Evolutionary conservation across 192 early-diverging fungal species (phyloP), one percentile per base, ranked within the genome.

Genomic region (Coemansia sp.): DNA sequence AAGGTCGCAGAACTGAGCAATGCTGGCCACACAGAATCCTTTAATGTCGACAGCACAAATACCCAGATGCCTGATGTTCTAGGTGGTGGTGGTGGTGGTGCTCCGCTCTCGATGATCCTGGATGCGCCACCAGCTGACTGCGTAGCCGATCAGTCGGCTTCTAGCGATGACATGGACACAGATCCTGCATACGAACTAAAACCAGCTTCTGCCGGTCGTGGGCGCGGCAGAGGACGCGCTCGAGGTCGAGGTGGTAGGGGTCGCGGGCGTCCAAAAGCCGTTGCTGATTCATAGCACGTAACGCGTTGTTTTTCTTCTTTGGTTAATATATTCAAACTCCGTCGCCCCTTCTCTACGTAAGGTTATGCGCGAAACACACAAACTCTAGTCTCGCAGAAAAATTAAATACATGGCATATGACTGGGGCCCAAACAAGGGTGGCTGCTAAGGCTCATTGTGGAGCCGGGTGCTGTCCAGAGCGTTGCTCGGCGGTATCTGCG

Each of bases 21-120:
- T 18, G 68, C 68, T 18, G 23, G 18, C 4, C 34, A 35, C 34
- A 35, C 4, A 7, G 34, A 10, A 35, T 35, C 10, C 4, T 10
- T 10, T 35, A 35, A 35, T 10, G 34, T 10, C 5, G 4, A 55
- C 39, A 20, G 68, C 37, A 13, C 4, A 20, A 43, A 18, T 18
- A 1, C 12, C 2, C 55, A 30, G 28, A 12, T 31, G 18, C 28
- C 35, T 1, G 71, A 80, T 10, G 61, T 40, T 18, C 66, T 80
- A n/a, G 78, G 65, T 6, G 78, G 79, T 12, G 79, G 79, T 3
- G 79, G 79, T 31, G 79, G 79, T 40, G 79, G 79, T 16, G 79
- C 79, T 23, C 74, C 79, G 28, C 64, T 81, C 46, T 81, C 74
- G 34, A 77, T 69, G 74, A 71, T 77, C 7, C 34, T 81, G 73